Percentiles rank a stretch among this genome's conserved stretches.
Conservation (phyloP, 768 basidiomycete genomes). For the Nidularia pulvinata region DNA sequence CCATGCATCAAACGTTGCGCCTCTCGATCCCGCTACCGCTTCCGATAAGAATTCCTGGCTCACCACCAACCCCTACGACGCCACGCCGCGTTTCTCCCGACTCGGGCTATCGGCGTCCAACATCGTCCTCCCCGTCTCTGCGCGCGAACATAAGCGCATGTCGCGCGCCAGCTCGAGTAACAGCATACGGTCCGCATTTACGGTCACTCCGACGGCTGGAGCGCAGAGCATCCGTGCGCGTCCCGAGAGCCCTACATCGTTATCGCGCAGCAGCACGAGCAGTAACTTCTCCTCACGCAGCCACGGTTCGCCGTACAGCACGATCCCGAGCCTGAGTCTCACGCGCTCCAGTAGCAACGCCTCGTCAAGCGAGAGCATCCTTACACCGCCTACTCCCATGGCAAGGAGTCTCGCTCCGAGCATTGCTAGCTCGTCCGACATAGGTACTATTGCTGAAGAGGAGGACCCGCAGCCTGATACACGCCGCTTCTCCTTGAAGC, state of each 20-base stretch:
- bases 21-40: background rate
- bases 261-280: background rate
- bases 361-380: slow-evolving; percentile 5
- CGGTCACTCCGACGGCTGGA: background rate
- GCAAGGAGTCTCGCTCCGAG: background rate
- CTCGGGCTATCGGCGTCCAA: slow-evolving; percentile 25
- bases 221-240: slow-evolving; percentile 7
- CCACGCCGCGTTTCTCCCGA: slow-evolving; percentile 38
- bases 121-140: slow-evolving; percentile 40
- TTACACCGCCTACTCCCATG: background rate
- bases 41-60: slow-evolving; percentile 24
- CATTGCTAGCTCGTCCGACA: slow-evolving; percentile 1
- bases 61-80: slow-evolving; percentile 26
- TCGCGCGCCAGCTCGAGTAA: background rate
- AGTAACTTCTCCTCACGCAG: background rate
- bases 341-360: slow-evolving; percentile 1
- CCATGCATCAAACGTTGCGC: background rate
- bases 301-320: background rate
- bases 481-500: background rate
- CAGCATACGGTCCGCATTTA: background rate
- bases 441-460: slow-evolving; percentile 1
- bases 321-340: background rate
- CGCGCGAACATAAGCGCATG: slow-evolving; percentile 21
- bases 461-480: background rate
- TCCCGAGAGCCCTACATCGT: slow-evolving; percentile 4